Evolutionary conservation across 1,284 basidiomycete genomes (phyloP), one percentile per base, ranked within the genome.

Genomic region (Cryptococcus sp.): DNA sequence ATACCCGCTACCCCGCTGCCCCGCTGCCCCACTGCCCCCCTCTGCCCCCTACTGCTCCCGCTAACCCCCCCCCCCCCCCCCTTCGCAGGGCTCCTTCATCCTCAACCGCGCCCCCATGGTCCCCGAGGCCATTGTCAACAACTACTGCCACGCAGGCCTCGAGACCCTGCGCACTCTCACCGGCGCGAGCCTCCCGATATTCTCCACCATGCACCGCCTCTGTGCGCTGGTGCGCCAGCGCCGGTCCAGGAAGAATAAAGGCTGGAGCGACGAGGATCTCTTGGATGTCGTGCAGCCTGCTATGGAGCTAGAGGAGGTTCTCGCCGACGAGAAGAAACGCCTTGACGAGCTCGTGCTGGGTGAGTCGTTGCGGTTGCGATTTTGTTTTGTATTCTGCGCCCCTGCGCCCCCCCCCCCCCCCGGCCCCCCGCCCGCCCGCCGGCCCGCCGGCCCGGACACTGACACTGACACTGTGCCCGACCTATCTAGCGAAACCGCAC

Each of bases 231-330:
- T 65, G 9, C 50, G 63, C 5, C 60, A 60, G 15, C 57, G 65
- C 33, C 52, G 68, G 16, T 50, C 51, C 11, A 53, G 52, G 47
- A 36, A 36, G 4, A 47, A 49, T 21, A 57, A 51, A 35, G 53
- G 52, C 1, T 67, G 66, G 61, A 64, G 48, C 28, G 67, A 70
- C 48, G 67, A 69, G n/a, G 60, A 59, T 8, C 52, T 72, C 15
- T 37, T 65, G 13, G 67, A 69, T 35, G 48, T 64, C 7, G 61
- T 67, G 5, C 52, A 59, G 24, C 57, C 59, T 21, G 68, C 66
- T 6, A 56, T 66, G 37, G 50, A 59, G 37, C 54, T 71, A 18
- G 68, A 71, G 52, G 50, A 53, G 35, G 63, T 63, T 33, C 47
- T 72, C 12, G 55, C 61, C 12, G 53, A 54, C 15, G 70, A 72